Percentiles rank a stretch among this genome's conserved stretches.
Conservation (phyloP, 768 basidiomycete species). For the Bullera alba region DNA sequence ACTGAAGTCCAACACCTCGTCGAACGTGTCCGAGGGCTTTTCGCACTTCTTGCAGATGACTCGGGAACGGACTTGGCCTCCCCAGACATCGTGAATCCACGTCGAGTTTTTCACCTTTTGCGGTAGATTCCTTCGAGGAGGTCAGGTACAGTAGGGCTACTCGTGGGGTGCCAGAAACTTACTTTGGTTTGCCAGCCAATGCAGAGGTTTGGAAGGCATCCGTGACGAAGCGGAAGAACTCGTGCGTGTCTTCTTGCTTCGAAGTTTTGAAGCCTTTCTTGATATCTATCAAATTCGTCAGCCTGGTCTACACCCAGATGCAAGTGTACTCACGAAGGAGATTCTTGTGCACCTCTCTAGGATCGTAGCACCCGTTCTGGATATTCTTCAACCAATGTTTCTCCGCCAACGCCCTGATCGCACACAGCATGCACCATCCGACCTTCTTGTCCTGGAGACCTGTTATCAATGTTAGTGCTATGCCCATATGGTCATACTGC, state of each 20-base stretch:
- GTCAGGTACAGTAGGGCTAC: neutral
- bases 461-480: neutral
- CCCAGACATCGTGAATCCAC: slow-evolving; percentile 92
- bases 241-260: slow-evolving; percentile 96
- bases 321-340: slow-evolving; percentile 57
- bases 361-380: slow-evolving; percentile 54
- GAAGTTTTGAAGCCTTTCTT: slow-evolving; percentile 84
- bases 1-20: slow-evolving; percentile 87
- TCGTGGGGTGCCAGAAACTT: slow-evolving; percentile 9
- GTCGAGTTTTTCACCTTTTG: slow-evolving; percentile 61
- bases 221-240: slow-evolving; percentile 89
- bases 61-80: slow-evolving; percentile 81
- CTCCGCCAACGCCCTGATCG: slow-evolving; percentile 54
- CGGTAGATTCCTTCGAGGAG: slow-evolving; percentile 32
- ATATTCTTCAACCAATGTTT: slow-evolving; percentile 50
- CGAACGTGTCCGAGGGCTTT: slow-evolving; percentile 90
- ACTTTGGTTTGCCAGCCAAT: slow-evolving; percentile 66
- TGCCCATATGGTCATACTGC: neutral
- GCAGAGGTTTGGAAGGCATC: slow-evolving; percentile 84
- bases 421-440: slow-evolving; percentile 47
- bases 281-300: slow-evolving; percentile 55
- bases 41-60: slow-evolving; percentile 76
- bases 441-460: neutral
- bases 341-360: slow-evolving; percentile 59
- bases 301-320: neutral